phyloP scores from a whole-genome alignment of 495 filamentous ascomycete genomes.

The Penicillium paxilli region DNA sequence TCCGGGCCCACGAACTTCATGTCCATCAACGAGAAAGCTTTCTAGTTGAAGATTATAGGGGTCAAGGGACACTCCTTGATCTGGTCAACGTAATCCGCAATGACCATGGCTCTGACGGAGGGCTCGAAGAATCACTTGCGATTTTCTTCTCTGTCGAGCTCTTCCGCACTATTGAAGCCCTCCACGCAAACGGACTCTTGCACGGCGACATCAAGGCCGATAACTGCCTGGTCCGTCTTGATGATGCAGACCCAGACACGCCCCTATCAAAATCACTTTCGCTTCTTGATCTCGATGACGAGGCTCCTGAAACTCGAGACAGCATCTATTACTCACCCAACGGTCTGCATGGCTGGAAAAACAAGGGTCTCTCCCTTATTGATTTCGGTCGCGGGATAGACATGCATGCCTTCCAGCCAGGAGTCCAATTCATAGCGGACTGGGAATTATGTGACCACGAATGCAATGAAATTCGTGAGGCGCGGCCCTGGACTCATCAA shows the following conservation, averaged over 20 bases:
- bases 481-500: constrained; percentile 92
- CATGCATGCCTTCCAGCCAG: constrained; percentile 75
- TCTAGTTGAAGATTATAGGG: constrained; percentile 81
- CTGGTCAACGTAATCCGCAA: constrained; percentile 82
- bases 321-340: constrained; percentile 61
- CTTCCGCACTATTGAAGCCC: constrained; percentile 81
- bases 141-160: constrained; percentile 97
- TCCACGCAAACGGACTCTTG: constrained; percentile 77
- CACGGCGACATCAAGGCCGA: constrained; percentile 96
- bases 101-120: constrained; percentile 58
- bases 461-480: constrained; percentile 92
- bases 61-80: constrained; percentile 90
- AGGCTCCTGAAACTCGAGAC: constrained; percentile 33
- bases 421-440: constrained; percentile 89
- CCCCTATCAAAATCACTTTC: constrained; percentile 22
- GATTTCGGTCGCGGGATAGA: constrained; percentile 96
- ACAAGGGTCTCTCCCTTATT: constrained; percentile 81
- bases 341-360: constrained; percentile 74
- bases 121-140: constrained; percentile 81
- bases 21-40: constrained; percentile 84
- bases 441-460: constrained; percentile 85
- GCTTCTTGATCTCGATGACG: constrained; percentile 34
- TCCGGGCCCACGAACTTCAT: constrained; percentile 83
- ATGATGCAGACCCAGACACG: constrained; percentile 36
- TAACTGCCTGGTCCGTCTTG: constrained; percentile 88